A percentile compares a stretch with the other conserved stretches of the same genome.
phyloP scores from a whole-genome alignment of 2,329 filamentous ascomycete species.

The Thermochaetoides dissita region DNA sequence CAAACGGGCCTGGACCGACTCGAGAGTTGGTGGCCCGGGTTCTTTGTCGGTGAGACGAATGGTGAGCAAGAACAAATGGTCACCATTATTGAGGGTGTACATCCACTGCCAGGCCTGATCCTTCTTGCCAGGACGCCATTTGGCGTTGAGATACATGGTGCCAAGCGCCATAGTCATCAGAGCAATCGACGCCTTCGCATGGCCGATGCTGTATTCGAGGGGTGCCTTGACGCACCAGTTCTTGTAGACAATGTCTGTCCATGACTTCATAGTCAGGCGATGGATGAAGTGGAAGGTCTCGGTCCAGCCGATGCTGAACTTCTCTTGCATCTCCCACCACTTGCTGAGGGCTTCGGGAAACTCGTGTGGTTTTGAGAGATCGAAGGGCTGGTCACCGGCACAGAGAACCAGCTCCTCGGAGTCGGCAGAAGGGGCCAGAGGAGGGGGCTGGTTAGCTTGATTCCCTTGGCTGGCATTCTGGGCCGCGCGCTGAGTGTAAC shows the following conservation, averaged over 20 bases:
- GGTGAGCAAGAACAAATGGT: constrained; percentile 30
- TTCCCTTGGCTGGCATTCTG: background rate
- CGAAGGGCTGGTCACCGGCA: constrained; percentile 10
- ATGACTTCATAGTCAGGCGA: constrained; percentile 7
- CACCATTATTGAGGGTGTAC: constrained; percentile 19
- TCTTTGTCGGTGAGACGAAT: constrained; percentile 25
- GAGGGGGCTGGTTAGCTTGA: background rate
- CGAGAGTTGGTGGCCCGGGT: constrained; percentile 37
- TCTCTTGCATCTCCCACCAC: constrained; percentile 9
- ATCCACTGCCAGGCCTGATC: constrained; percentile 11
- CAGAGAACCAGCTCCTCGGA: background rate
- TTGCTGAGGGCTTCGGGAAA: constrained; percentile 2
- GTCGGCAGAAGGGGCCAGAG: too few species aligned
- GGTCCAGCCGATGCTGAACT: constrained; percentile 11
- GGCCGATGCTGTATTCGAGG: constrained; percentile 8
- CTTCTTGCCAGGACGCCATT: constrained; percentile 1
- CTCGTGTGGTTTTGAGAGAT: background rate
- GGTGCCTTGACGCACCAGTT: constrained; percentile 31
- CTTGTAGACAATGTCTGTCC: constrained; percentile 41
- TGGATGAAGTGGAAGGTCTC: constrained; percentile 15
- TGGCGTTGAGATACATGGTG: constrained; percentile 5
- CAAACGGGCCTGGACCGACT: constrained; percentile 43
- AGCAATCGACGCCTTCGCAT: constrained; percentile 9
- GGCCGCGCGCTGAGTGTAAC: too few species aligned
- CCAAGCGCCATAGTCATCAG: constrained; percentile 13